Percentiles rank a stretch among this genome's conserved stretches.
phyloP scores from a whole-genome alignment of 495 filamentous ascomycete species.

The Penicillium psychrofluorescens region DNA sequence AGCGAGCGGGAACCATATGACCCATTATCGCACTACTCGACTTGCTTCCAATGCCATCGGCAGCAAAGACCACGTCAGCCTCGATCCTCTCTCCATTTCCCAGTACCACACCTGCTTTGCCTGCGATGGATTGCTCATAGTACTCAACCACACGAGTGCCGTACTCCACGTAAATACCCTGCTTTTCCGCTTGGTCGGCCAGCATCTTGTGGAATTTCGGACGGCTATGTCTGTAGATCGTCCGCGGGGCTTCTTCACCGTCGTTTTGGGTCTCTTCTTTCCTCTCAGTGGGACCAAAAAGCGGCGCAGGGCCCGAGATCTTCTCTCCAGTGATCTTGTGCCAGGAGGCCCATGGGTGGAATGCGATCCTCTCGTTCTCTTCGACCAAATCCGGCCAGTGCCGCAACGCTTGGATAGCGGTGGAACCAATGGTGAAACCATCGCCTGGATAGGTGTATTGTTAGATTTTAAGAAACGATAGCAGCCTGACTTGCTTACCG shows the following conservation, averaged over 20 bases:
- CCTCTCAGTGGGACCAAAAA: conserved; percentile 6
- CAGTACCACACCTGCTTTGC: conserved; percentile 35
- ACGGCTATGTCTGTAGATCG: conserved; percentile 35
- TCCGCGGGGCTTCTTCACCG: conserved; percentile 25
- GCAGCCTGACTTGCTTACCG: neutral
- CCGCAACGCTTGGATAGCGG: conserved; percentile 41
- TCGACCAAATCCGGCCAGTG: conserved; percentile 49
- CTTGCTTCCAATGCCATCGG: conserved; percentile 48
- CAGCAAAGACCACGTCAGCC: conserved; percentile 50
- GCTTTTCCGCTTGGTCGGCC: conserved; percentile 38
- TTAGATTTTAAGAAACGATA: neutral
- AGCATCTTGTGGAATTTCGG: conserved; percentile 52
- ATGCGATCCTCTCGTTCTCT: conserved; percentile 39
- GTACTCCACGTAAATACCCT: conserved; percentile 44
- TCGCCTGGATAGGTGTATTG: conserved; percentile 30
- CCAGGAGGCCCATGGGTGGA: conserved; percentile 42
- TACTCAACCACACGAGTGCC: conserved; percentile 42
- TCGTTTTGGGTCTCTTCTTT: neutral
- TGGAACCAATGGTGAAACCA: conserved; percentile 43
- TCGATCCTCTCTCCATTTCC: conserved; percentile 36
- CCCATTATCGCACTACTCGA: conserved; percentile 35
- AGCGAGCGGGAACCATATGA: conserved; percentile 4
- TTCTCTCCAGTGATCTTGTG: conserved; percentile 45
- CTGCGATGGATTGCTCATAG: conserved; percentile 31
- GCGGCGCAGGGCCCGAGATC: conserved; percentile 37